Evolutionary conservation across 108 stramenopile species (phyloP), one percentile per base, ranked within the genome.

Genomic region (Schizochytrium sp.): DNA sequence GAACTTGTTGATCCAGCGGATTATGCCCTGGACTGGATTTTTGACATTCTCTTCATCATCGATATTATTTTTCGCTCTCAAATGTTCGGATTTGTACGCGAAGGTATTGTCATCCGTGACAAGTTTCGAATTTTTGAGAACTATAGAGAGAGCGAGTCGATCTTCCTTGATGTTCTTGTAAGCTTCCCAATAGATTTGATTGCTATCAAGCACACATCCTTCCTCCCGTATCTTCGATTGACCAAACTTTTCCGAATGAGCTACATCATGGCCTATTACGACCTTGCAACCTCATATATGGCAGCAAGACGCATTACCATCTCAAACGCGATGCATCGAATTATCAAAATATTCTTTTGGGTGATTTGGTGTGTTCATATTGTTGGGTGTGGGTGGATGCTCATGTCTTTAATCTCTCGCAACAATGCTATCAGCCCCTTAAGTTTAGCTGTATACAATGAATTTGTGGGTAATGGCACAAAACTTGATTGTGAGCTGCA

Each of bases 41-140:
- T 87, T 15, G 87, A 87, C 57, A 1, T 15, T 4, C 17, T 59
- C 3, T 87, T 57, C 15, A 0, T 59, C 40, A 38, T 87, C 57
- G 57, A 87, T 58, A 41, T 87, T 4, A 3, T 58, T 58, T 59
- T 87, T 40, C 28, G 57, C 28, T 19, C 56, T 4, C 56, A 17
- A 28, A 13, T 42, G 4, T 87, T 87, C 57, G 57, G 28, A 28
- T 87, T 58, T 59, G 57, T 87, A 1, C 57, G 59, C 38, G 87
- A 87, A 17, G 87, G 87, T 58, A 28, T 87, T 59, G 57, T 87
- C 0, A 41, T 87, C 3, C 57, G 57, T 7, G 87, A 87, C 87
- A 59, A 40, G 44, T 56, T 45, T 56, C 28, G 57, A 28, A 87
- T 87, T 28, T 87, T 87, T 3, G 40, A 42, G 57, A 59, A 15